Conservation (phyloP, 495 filamentous ascomycete genomes). For the Penicillium manginii region DNA sequence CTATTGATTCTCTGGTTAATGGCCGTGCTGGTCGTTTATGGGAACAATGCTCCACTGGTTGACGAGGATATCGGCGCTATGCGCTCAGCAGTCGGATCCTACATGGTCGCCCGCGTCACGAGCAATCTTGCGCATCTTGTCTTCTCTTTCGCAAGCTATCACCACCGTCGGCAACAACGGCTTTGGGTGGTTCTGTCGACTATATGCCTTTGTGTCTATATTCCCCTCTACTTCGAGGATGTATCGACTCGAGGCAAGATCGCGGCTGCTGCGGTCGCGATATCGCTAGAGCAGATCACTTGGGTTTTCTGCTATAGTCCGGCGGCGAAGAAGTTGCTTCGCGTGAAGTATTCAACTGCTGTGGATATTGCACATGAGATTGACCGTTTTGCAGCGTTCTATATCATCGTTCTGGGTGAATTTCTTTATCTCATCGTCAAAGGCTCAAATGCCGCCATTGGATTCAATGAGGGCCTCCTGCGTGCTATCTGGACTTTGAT, state of each 20-base stretch:
- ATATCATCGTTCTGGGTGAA: slow-evolving; percentile 54
- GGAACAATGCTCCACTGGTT: slow-evolving; percentile 50
- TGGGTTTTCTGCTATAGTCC: slow-evolving; percentile 43
- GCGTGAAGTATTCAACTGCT: slow-evolving; percentile 39
- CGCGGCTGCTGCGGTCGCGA: slow-evolving; percentile 39
- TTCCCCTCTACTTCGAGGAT: slow-evolving; percentile 42
- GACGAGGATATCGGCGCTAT: slow-evolving; percentile 45
- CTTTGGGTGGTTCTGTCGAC: slow-evolving; percentile 36
- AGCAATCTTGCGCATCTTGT: slow-evolving; percentile 33
- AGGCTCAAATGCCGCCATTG: slow-evolving; percentile 39
- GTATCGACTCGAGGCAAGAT: slow-evolving; percentile 43
- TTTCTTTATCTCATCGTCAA: slow-evolving; percentile 50
- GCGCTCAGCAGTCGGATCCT: slow-evolving; percentile 44
- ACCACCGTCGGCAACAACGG: slow-evolving; percentile 42
- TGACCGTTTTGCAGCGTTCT: slow-evolving; percentile 53
- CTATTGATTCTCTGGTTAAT: slow-evolving; percentile 52
- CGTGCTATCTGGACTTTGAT: slow-evolving; percentile 47
- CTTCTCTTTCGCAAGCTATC: slow-evolving; percentile 43
- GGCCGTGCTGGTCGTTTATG: slow-evolving; percentile 48
- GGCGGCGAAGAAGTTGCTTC: slow-evolving; percentile 37
- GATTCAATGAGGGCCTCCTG: slow-evolving; percentile 38
- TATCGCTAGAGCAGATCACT: slow-evolving; percentile 34
- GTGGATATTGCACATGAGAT: slow-evolving; percentile 51
- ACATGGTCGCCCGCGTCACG: slow-evolving; percentile 38
- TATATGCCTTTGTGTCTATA: slow-evolving; percentile 38